phyloP scores from a whole-genome alignment of 495 filamentous ascomycete species.

The Podospora pseudopauciseta region DNA sequence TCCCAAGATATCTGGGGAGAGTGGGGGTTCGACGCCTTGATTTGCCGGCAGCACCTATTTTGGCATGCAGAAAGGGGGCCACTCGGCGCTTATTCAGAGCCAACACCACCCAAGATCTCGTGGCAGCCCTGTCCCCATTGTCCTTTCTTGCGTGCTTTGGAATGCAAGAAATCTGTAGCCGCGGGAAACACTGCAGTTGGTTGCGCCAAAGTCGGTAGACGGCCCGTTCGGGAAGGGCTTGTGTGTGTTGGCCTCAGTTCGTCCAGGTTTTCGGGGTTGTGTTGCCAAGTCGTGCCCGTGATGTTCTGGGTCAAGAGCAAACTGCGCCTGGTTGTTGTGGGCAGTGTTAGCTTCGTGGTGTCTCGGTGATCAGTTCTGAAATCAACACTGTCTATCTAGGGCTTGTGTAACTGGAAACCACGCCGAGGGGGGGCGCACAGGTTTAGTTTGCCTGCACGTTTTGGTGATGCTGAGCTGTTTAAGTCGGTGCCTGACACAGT shows the following conservation, averaged over 20 bases:
- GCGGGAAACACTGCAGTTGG: slow-evolving; percentile 1
- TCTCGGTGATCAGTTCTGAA: neutral
- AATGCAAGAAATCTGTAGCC: slow-evolving; percentile 8
- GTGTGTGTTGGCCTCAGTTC: neutral
- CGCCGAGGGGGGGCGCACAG: neutral
- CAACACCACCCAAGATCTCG: slow-evolving; percentile 12
- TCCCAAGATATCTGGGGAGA: neutral
- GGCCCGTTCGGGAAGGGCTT: slow-evolving; percentile 3
- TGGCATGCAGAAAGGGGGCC: slow-evolving; percentile 9
- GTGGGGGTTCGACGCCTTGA: neutral
- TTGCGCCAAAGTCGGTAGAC: neutral
- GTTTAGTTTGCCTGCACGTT: neutral
- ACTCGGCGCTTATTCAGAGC: slow-evolving; percentile 19
- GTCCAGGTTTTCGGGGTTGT: neutral
- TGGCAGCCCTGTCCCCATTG: slow-evolving; percentile 10
- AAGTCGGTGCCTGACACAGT: slow-evolving; percentile 2
- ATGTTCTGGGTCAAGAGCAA: neutral
- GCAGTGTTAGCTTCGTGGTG: neutral
- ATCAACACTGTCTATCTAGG: neutral
- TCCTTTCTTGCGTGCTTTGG: neutral
- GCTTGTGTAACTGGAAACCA: slow-evolving; percentile 1
- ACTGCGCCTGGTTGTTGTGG: neutral
- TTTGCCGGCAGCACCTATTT: slow-evolving; percentile 10
- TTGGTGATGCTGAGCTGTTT: neutral
- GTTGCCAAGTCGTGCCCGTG: neutral